Base-by-base conservation (phyloP, 2,329 filamentous ascomycete species). In the Fragosphaeria purpurea region DNA sequence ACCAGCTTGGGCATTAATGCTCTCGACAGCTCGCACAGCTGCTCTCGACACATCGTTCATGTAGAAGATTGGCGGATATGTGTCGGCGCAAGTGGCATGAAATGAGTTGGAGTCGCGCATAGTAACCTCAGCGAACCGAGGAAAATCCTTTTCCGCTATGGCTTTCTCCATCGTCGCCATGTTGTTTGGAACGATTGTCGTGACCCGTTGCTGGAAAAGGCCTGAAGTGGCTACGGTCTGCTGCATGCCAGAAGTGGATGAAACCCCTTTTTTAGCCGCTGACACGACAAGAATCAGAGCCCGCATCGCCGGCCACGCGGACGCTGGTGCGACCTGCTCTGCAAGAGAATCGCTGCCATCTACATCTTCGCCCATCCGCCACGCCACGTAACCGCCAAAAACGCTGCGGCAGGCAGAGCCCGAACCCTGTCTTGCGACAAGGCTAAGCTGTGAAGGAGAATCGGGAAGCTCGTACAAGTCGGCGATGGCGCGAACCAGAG, bases 21-120 rank as follows among this genome's bases (percentile, higher is more conserved):
- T 78, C 71, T 98, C 89, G 34, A 96, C 90, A 12, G 88, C 82
- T 48, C 88, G 79, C 53, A 98, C 88, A 6, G 91, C 89, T 1
- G 91, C 88, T 39, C 86, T 76, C 22, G 85, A 91, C 12, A 91
- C 83, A 65, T 98, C 93, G 70, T 96, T 98, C 76, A 98, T 83
- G 75, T 98, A 98, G 70, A 95, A 96, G 64, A 98, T 98, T 13
- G 94, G 93, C 43, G 94, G 93, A 70, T 88, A 89, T 2, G 93
- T 97, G 66, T 98, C 93, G 60, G 94, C 74, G 66, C 93, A 97
- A 51, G 85, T 88, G 39, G 93, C 88, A 68, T 98, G 93, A 81
- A 98, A 98, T 53, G 83, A 88, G 72, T 98, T 98, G 64, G 86
- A 94, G 66, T 98, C 93, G 66, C 83, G 85, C 90, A 96, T 98